phyloP scores from a whole-genome alignment of 805 yeast species.

The Pichia insulana region DNA sequence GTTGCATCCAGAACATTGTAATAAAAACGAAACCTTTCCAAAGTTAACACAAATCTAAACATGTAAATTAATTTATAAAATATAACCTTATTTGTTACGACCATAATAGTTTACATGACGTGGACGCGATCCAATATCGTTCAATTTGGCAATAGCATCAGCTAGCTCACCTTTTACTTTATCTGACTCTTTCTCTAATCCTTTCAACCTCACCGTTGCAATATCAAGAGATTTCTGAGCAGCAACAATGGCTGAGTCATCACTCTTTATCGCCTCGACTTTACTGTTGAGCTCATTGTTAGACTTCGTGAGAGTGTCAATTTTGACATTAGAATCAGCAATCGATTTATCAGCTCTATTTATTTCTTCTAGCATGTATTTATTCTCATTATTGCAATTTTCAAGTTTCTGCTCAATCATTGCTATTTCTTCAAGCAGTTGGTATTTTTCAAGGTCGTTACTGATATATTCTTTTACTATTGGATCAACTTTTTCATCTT shows the following conservation, averaged over 20 bases:
- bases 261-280: constrained; percentile 9
- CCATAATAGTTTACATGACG: constrained; percentile 9
- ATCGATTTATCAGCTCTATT: constrained; percentile 43
- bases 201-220: background rate
- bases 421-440: constrained; percentile 37
- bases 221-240: background rate
- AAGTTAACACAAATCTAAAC: constrained; percentile 36
- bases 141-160: constrained; percentile 24
- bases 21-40: background rate
- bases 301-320: constrained; percentile 14
- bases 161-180: constrained; percentile 10
- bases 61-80: constrained; percentile 1
- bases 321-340: constrained; percentile 32
- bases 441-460: constrained; percentile 36
- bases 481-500: constrained; percentile 7
- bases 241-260: constrained; percentile 3
- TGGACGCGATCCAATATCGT: constrained; percentile 16
- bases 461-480: constrained; percentile 21
- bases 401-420: constrained; percentile 36
- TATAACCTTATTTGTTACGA: constrained; percentile 3
- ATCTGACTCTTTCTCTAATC: background rate
- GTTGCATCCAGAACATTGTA: constrained; percentile 16
- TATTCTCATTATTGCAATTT: constrained; percentile 47
- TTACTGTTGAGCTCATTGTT: constrained; percentile 9
- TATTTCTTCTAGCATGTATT: constrained; percentile 55